These are phyloP conservation scores for Delonix regia DNA, from an alignment of 306 rosid species.

Conservation along the genomic window DNA sequence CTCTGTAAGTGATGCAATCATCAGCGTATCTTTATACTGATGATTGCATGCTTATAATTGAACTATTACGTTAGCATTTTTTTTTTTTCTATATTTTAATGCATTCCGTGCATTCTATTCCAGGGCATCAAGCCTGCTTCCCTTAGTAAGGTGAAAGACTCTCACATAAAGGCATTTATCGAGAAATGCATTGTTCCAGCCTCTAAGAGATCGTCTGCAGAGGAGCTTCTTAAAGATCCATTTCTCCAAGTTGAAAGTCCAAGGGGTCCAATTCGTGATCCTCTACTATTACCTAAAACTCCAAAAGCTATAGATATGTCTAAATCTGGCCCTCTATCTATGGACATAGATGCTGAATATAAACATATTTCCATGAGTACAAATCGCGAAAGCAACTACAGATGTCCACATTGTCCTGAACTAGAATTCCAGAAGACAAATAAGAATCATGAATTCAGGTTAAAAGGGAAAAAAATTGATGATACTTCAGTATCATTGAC, in stretches of 20 bases:
- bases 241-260: background rate
- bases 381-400: background rate
- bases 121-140: slow-evolving; percentile 4
- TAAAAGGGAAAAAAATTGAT: background rate
- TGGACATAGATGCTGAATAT: background rate
- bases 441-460: background rate
- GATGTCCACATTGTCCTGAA: background rate
- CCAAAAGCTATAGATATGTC: background rate
- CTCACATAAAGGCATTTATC: background rate
- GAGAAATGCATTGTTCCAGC: background rate
- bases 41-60: background rate
- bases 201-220: background rate
- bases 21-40: background rate
- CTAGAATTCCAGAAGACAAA: background rate
- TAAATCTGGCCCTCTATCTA: background rate
- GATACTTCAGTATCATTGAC: background rate
- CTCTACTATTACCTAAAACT: background rate
- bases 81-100: background rate
- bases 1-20: slow-evolving; percentile 12
- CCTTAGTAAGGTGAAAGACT: background rate
- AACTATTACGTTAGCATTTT: background rate
- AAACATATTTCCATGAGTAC: background rate
- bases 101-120: background rate
- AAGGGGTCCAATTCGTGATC: background rate
- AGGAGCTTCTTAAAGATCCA: slow-evolving; percentile 2